Conservation (phyloP, 371 early-diverging fungal species). For the Circinella umbellata region DNA sequence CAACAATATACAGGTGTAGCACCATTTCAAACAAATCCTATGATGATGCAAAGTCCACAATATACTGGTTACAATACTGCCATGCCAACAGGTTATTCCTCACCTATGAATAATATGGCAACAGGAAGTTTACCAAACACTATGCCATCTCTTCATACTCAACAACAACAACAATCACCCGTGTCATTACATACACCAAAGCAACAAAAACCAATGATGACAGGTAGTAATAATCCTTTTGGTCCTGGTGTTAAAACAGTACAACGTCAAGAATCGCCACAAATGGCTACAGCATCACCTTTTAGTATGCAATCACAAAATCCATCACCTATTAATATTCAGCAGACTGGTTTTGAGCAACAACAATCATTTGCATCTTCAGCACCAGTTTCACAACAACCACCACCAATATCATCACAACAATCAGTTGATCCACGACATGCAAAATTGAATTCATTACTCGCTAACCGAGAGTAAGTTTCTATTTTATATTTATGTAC, state of each 20-base stretch:
- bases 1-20: slow-evolving; percentile 30
- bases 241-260: slow-evolving; percentile 17
- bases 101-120: not conserved
- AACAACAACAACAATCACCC: not conserved
- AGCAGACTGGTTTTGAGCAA: not conserved
- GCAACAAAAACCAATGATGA: slow-evolving; percentile 16
- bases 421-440: slow-evolving; percentile 19
- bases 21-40: slow-evolving; percentile 16
- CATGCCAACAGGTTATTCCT: not conserved
- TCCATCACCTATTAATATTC: slow-evolving; percentile 13
- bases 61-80: slow-evolving; percentile 18
- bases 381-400: slow-evolving; percentile 1
- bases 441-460: slow-evolving; percentile 25
- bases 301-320: slow-evolving; percentile 16
- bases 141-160: not conserved
- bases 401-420: not conserved
- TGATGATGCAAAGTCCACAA: slow-evolving; percentile 14
- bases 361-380: not conserved
- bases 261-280: slow-evolving; percentile 13
- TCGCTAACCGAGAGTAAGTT: slow-evolving; percentile 28
- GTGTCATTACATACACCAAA: slow-evolving; percentile 6
- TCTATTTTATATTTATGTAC: not conserved
- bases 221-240: slow-evolving; percentile 31
- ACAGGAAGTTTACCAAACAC: not conserved
- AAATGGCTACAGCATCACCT: not conserved